Base-by-base conservation (phyloP, 768 basidiomycete genomes). In the Floccularia luteovirens region DNA sequence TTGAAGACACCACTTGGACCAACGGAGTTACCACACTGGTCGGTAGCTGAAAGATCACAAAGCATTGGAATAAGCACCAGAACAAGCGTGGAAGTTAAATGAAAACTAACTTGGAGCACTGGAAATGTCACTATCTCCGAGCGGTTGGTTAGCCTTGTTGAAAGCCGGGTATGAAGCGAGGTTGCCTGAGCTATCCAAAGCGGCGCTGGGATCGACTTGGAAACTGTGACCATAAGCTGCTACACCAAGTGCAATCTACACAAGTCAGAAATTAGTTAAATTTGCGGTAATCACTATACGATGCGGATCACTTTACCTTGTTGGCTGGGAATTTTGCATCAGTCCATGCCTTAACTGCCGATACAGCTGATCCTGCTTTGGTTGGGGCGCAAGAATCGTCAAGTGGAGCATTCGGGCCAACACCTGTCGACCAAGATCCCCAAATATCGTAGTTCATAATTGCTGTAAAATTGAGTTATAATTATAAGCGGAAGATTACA, bases 331-430 rank as follows among this genome's bases (percentile, higher is more conserved):
- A 78, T 13, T 78, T 78, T 12, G 91, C 90, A 0, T 52, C 51
- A 0, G 70, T 76, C 92, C 90, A 94, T 4, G 75, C 72, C 19
- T 67, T 57, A 35, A 96, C 69, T 5, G 84, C 84, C 14, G 75
- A 74, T 13, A 70, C 67, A 10, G 82, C 90, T 41, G 88, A 90
- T 5, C 88, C 90, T 16, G 69, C 63, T 45, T 82, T 77, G 31
- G 70, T 55, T 25, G 77, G 48, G 1, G 79, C 75, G 53, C 92
- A 94, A 0, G 76, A 67, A 60, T 92, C 80, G 24, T 74, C 61
- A 14, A 94, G 71, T 5, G 92, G 91, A 0, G 91, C 81, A 56
- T 96, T 93, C 3, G 92, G 81, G 2, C 90, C 92, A 36, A 77
- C 66, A 53, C 72, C 50, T 49, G 62, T 54, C 48, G 72, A 74